A percentile compares a stretch with the other conserved stretches of the same genome.
Evolutionary conservation across 805 yeast species (phyloP).

Genomic region (Pichia exigua): DNA sequence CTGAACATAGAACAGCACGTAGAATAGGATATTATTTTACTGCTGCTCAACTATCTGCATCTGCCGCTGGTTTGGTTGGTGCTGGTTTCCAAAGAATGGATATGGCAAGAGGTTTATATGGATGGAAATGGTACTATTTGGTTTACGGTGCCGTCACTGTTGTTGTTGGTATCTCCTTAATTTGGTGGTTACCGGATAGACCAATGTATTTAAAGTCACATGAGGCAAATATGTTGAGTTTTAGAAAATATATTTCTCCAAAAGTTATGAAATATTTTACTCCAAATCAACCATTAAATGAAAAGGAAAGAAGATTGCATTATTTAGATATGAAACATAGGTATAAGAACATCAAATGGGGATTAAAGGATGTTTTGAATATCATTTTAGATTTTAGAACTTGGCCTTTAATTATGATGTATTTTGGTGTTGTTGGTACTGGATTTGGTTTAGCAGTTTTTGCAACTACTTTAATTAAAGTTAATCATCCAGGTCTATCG

Average conservation of each 20-base stretch:
- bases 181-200: conserved; percentile 86
- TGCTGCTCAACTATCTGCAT: conserved; percentile 85
- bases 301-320: conserved; percentile 48
- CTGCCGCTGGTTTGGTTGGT: conserved; percentile 80
- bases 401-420: conserved; percentile 82
- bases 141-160: conserved; percentile 68
- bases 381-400: conserved; percentile 57
- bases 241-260: conserved; percentile 17
- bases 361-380: conserved; percentile 44
- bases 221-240: conserved; percentile 11
- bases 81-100: conserved; percentile 88
- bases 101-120: conserved; percentile 57
- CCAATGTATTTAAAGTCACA: conserved; percentile 33
- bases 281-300: conserved; percentile 41
- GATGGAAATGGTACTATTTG: conserved; percentile 84
- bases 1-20: conserved; percentile 64
- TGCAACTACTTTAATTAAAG: conserved; percentile 68
- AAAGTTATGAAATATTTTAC: conserved; percentile 14
- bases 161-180: conserved; percentile 50
- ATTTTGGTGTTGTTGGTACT: conserved; percentile 89
- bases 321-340: conserved; percentile 50
- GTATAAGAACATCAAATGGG: conserved; percentile 45
- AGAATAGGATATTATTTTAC: conserved; percentile 86
- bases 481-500: conserved; percentile 52
- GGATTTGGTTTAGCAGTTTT: conserved; percentile 82